Conservation (phyloP, 2,329 filamentous ascomycete genomes). For the Capronia epimyces region DNA sequence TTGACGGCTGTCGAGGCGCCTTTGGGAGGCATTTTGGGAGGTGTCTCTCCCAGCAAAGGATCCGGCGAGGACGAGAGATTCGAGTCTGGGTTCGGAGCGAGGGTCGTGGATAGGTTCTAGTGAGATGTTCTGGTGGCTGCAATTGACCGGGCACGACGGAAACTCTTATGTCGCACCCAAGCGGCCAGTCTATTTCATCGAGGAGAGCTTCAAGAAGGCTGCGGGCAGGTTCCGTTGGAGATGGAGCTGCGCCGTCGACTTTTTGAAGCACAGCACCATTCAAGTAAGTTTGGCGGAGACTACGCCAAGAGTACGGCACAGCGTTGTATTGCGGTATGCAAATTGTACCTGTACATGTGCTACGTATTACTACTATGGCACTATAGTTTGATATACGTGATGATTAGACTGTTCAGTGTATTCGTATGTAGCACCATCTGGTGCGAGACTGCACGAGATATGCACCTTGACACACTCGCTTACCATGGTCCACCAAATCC, state of each 20-base stretch:
- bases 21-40: constrained; percentile 41
- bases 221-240: neutral
- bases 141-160: neutral
- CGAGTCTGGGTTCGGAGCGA: neutral
- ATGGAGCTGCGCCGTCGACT: neutral
- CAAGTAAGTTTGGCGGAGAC: neutral
- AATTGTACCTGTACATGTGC: neutral
- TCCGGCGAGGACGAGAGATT: neutral
- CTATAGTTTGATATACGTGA: neutral
- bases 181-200: neutral
- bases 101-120: neutral
- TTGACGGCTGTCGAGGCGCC: constrained; percentile 42
- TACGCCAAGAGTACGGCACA: constrained; percentile 1
- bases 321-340: neutral
- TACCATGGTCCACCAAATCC: neutral
- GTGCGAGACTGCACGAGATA: neutral
- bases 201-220: neutral
- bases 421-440: too few relatives aligned
- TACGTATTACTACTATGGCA: neutral
- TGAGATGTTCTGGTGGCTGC: neutral
- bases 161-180: neutral
- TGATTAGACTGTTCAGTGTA: too few relatives aligned
- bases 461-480: neutral
- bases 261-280: neutral
- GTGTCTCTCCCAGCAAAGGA: neutral